Evolutionary conservation across 169 alveolate genomes (phyloP).

Genomic region (Theileria luwenshuni): DNA sequence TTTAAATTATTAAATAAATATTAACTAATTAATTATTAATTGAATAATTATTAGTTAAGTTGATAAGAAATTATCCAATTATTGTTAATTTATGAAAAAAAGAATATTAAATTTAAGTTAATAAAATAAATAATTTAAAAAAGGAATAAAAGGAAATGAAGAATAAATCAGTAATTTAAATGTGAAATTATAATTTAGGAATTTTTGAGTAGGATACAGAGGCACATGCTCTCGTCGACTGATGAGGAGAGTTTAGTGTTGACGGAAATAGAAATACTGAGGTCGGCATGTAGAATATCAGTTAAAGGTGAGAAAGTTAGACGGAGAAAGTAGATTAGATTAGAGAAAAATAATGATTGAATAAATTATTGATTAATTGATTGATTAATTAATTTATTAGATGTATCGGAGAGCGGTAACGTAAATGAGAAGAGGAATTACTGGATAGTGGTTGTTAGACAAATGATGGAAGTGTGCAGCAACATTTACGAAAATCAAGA

Average conservation of each 20-base stretch:
- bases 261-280: slow-evolving; percentile 26
- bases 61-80: too few relatives aligned
- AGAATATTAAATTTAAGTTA: too few relatives aligned
- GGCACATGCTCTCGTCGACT: slow-evolving; percentile 7
- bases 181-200: slow-evolving; percentile 1
- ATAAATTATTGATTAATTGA: too few relatives aligned
- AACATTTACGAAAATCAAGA: slow-evolving; percentile 16
- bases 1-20: too few relatives aligned
- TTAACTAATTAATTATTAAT: too few relatives aligned
- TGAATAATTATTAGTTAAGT: too few relatives aligned
- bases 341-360: background rate
- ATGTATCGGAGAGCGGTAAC: too few relatives aligned
- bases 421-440: slow-evolving; percentile 11
- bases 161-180: slow-evolving; percentile 12
- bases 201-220: slow-evolving; percentile 17
- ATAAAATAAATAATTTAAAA: too few relatives aligned
- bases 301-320: slow-evolving; percentile 13
- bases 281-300: slow-evolving; percentile 13
- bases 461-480: slow-evolving; percentile 26
- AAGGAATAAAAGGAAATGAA: too few relatives aligned
- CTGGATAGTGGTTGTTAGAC: slow-evolving; percentile 37
- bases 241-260: background rate
- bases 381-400: too few relatives aligned
- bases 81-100: too few relatives aligned
- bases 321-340: slow-evolving; percentile 1